phyloP scores from a whole-genome alignment of 495 filamentous ascomycete genomes.

The Penicillium tannophilum region DNA sequence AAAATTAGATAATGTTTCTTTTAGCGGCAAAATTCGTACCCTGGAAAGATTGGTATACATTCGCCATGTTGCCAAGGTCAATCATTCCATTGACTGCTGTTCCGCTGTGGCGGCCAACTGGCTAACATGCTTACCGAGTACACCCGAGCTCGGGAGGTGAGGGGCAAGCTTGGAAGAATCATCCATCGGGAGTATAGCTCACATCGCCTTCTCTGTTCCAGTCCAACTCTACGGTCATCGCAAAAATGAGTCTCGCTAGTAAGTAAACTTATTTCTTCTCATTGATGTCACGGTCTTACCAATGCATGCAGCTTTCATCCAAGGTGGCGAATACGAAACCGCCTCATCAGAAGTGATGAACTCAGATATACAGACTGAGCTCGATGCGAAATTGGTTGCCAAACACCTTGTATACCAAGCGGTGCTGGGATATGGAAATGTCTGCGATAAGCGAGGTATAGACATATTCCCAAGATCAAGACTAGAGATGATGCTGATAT shows the following conservation, averaged over 20 bases:
- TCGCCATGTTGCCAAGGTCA: too few species aligned
- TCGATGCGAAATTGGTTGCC: neutral
- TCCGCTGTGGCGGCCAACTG: neutral
- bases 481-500: neutral
- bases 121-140: neutral
- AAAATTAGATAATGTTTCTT: too few species aligned
- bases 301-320: neutral
- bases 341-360: neutral
- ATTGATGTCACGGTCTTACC: neutral
- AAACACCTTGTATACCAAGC: neutral
- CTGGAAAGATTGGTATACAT: too few species aligned
- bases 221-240: neutral
- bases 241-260: slow-evolving; percentile 1
- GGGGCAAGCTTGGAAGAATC: slow-evolving; percentile 6
- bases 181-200: neutral
- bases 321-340: neutral
- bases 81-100: neutral
- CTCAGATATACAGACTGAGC: neutral
- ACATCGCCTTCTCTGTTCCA: neutral
- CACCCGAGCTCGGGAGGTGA: neutral
- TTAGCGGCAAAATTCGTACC: too few species aligned
- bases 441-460: neutral
- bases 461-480: neutral
- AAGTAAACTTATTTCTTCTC: neutral
- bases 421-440: neutral